Evolutionary conservation across 2,329 filamentous ascomycete species (phyloP), one percentile per base, ranked within the genome.

Genomic region (Emergomyces pasteurianus): DNA sequence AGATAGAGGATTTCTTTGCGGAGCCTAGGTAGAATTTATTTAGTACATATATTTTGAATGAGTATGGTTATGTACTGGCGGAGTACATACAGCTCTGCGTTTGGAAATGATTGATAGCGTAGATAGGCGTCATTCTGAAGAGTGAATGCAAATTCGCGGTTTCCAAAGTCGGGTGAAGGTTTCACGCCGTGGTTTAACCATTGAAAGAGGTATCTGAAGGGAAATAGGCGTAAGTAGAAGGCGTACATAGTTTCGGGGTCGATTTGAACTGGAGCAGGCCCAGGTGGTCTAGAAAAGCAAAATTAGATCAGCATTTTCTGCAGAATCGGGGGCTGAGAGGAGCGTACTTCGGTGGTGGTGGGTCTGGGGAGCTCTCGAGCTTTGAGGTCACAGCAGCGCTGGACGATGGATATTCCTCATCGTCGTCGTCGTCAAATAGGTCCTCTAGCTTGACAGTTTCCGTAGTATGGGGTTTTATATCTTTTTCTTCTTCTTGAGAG

Each of bases 71-170:
- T 31, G 7, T 7, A 31, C 31, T 31, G 31, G 31, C 3, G 3
- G 31, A 31, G 6, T 28, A 69, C 80, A 68, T 72, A 82, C 73
- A 86, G 74, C 67, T 90, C 87, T 61, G 83, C 81, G 6, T 84
- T 85, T 14, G 82, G 77, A 67, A 88, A 90, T 34, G 86, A 91
- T 73, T 96, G 90, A 73, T 97, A 99, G 71, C 94, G 88, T 36
- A 96, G 81, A 74, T 96, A 96, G 47, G 88, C 89, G 67, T 96
- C 92, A 70, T 92, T 95, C 62, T 88, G 86, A n/a, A 97, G 81
- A 1, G 92, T 96, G 71, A 97, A 92, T 21, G 94, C 92, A 72
- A 99, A 97, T 74, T 99, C 94, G 71, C 94, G 88, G 73, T 97
- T 89, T 34, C 81, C 86, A 77, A 97, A 97, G 75, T 97, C 92